Evolutionary conservation across 2,329 filamentous ascomycete species (phyloP), one percentile per base, ranked within the genome.

Genomic region (Neonectria sp.): DNA sequence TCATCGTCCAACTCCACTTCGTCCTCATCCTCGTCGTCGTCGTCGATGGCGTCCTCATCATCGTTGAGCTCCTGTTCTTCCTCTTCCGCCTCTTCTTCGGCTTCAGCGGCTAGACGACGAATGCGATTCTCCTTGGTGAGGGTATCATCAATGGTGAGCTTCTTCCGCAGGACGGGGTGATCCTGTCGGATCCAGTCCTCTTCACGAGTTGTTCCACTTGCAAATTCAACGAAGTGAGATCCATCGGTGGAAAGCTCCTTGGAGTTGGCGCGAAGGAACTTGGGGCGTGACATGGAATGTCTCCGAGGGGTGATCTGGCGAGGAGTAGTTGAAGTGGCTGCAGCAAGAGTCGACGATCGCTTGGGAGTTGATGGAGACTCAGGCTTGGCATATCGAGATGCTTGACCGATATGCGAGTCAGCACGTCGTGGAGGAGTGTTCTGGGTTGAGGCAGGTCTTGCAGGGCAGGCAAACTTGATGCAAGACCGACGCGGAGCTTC

Each of bases 111-210:
- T 29, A 98, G 83, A 68, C 93, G 91, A 55, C 95, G 92, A 69
- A 99, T 96, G 33, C 90, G 90, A 69, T 94, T 95, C 82, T 99
- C 96, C 81, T 97, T 97, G 79, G 90, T 88, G 71, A 99, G 86
- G 5, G 95, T 97, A 78, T 98, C 96, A 72, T 92, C 91, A 71
- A 99, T 91, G 4, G 95, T 98, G 45, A 99, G 86, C 76, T 93
- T 94, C 56, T 87, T 87, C 63, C 87, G 86, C 71, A 90, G 85
- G 35, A 89, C 88, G 8, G 88, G 86, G 37, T 89, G 85, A 75
- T 93, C 92, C 63, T 92, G 90, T 17, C 85, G 85, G 33, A 97
- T 93, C 96, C 96, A 99, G 75, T 97, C 95, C 65, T 98, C 95
- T 68, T 96, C 93, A 65, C 94, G 90, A 46, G 92, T 86, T 65